Conservation (phyloP, 2,329 filamentous ascomycete genomes). For the Coniochaeta sp. region DNA sequence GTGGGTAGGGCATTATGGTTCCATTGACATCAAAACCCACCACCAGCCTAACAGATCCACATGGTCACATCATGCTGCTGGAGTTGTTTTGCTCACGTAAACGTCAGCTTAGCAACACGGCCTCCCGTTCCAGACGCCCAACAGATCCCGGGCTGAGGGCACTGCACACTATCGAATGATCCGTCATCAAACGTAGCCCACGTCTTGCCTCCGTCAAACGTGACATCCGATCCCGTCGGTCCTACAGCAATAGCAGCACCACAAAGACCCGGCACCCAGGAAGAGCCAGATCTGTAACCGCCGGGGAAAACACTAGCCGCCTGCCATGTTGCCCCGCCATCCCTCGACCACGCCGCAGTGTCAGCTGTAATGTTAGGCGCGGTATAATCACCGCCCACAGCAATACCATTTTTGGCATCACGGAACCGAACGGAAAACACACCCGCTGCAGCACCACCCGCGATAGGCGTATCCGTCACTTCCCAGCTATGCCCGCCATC, state of each 20-base stretch:
- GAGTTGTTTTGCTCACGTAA: background rate
- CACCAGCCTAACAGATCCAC: too few species aligned
- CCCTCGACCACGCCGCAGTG: constrained; percentile 13
- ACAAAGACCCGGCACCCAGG: constrained; percentile 18
- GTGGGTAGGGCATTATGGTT: too few species aligned
- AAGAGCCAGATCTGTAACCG: constrained; percentile 22
- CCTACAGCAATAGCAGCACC: constrained; percentile 21
- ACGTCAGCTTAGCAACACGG: constrained; percentile 15
- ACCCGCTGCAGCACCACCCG: constrained; percentile 18
- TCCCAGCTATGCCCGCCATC: constrained; percentile 20
- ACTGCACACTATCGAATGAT: constrained; percentile 23
- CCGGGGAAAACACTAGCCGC: constrained; percentile 16
- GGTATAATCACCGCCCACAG: constrained; percentile 22
- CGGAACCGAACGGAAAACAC: constrained; percentile 25
- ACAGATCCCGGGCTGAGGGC: constrained; percentile 16
- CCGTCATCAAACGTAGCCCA: constrained; percentile 21
- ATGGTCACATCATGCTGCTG: too few species aligned
- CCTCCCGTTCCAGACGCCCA: constrained; percentile 23
- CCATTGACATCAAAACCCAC: too few species aligned
- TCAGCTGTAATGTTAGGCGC: constrained; percentile 10
- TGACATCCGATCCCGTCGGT: constrained; percentile 23
- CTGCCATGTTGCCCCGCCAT: constrained; percentile 21
- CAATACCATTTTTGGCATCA: constrained; percentile 17
- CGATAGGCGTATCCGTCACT: constrained; percentile 15
- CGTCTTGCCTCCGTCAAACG: constrained; percentile 18